Base-by-base conservation (phyloP, 2,329 filamentous ascomycete species). In the Xylaria sp. region DNA sequence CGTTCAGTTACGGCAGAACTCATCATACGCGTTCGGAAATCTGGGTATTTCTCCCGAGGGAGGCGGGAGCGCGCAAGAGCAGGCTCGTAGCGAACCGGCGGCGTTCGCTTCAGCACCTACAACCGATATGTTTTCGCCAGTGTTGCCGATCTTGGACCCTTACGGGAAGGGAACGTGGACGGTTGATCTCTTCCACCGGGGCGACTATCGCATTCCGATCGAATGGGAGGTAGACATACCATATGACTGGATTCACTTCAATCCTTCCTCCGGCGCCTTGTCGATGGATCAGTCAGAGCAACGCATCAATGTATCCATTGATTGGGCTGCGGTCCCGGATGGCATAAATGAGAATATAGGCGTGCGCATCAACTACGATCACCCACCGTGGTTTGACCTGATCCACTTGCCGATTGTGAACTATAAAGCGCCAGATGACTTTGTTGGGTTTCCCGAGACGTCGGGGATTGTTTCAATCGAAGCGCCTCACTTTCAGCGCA, bases 41-140 rank as follows among this genome's bases (percentile, higher is more conserved):
- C 80, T 90, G 66, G 87, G 87, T 2, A 82, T 90, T 7, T 81
- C 83, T 3, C 82, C 88, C 1, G 85, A 89, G 74, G 85, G 84
- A 64, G 88, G 89, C 70, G 88, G 87, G 20, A 85, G 86, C 1
- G 82, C 89, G 9, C 83, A 76, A 74, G 85, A 77, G 68, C 85
- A 75, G 84, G 87, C 0, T 84, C 85, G 0, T 82, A 85, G 51
- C 84, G 87, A 67, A 85, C 88, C 77, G 78, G 70, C 72, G 5
- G 44, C 48, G 2, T 71, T 66, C 39, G 77, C 18, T 87, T 84
- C 78, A 84, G 88, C 73, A 76, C 72, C 70, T 82, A 80, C 63
- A 76, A 82, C 4, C 77, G 80, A 23, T 78, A 18, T 58, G 1
- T 74, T 83, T 63, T 79, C 78, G 0, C 80, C 86, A 3, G 81